A percentile compares a stretch with the other conserved stretches of the same genome.
Conservation (phyloP, 148 eudicot genomes). For the Nyssa sinensis region DNA sequence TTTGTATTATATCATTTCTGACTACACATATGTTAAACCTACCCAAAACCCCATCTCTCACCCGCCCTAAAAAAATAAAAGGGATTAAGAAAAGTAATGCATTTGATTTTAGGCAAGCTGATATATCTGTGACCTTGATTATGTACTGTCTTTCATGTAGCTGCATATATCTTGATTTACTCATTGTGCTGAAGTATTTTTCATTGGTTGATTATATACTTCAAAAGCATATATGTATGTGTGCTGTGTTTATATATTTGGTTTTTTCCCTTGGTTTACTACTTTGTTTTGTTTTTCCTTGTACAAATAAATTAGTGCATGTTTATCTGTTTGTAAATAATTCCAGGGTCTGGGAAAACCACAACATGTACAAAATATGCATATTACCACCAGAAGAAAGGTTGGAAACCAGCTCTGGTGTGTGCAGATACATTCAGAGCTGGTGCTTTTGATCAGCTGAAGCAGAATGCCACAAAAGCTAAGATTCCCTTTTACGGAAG, state of each 20-base stretch:
- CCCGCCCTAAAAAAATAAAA: no score
- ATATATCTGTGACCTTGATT: neutral
- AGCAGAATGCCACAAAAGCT: slow-evolving; percentile 98
- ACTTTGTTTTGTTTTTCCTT: neutral
- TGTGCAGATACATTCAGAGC: slow-evolving; percentile 99
- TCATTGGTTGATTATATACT: no score
- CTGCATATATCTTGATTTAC: neutral
- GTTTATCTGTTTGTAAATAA: slow-evolving; percentile 10
- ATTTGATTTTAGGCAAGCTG: neutral
- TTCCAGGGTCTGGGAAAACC: slow-evolving; percentile 90
- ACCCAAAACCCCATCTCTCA: no score
- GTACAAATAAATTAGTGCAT: neutral
- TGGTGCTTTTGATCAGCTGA: slow-evolving; percentile 99
- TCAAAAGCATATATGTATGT: no score
- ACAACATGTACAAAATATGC: slow-evolving; percentile 98
- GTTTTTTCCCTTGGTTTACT: neutral
- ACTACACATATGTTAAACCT: no score
- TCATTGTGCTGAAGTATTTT: neutral
- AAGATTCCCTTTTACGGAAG: slow-evolving; percentile 98
- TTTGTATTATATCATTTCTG: no score
- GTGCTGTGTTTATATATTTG: no score
- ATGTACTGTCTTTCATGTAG: neutral
- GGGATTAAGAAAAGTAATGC: no score
- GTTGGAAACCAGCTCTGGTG: slow-evolving; percentile 92
- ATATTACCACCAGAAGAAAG: slow-evolving; percentile 90